These are phyloP conservation scores for Chrysanthemum seticuspe DNA, from an alignment of 129 eudicot genomes.

Conservation along the genomic window DNA sequence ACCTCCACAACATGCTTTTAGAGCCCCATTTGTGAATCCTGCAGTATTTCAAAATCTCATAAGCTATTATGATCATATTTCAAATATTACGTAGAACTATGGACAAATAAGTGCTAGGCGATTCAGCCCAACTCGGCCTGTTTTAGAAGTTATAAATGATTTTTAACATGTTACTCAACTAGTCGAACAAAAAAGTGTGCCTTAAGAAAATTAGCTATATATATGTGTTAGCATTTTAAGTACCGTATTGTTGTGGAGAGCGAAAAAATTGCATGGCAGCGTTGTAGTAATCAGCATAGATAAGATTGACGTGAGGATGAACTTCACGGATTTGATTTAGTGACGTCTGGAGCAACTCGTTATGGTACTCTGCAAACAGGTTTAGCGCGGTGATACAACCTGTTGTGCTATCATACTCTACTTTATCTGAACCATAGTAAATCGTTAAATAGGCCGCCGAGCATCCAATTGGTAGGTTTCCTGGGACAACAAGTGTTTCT, in stretches of 20 bases:
- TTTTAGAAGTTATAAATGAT: background rate
- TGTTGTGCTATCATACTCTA: conserved; percentile 46
- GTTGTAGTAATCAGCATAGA: conserved; percentile 58
- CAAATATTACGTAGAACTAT: too few relatives aligned
- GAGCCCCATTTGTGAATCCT: conserved; percentile 55
- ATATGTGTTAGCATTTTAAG: background rate
- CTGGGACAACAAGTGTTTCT: conserved; percentile 51
- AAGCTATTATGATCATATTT: background rate
- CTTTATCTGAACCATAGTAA: conserved; percentile 24
- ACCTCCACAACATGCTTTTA: conserved; percentile 69
- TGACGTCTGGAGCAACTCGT: conserved; percentile 37
- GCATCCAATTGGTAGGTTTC: conserved; percentile 71
- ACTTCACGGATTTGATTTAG: conserved; percentile 35
- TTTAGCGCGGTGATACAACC: conserved; percentile 51
- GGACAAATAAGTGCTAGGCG: too few relatives aligned
- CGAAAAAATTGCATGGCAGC: conserved; percentile 48
- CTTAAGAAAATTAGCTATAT: background rate
- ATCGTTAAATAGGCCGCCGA: conserved; percentile 41
- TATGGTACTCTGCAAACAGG: conserved; percentile 46
- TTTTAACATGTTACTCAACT: too few relatives aligned
- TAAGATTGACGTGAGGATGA: conserved; percentile 45
- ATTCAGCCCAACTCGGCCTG: too few relatives aligned
- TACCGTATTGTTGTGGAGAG: conserved; percentile 53
- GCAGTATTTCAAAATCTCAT: background rate
- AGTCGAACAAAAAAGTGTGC: too few relatives aligned